These are phyloP conservation scores for Persicaria maculosa DNA, from an alignment of 148 eudicot species.

Conservation along the genomic window DNA sequence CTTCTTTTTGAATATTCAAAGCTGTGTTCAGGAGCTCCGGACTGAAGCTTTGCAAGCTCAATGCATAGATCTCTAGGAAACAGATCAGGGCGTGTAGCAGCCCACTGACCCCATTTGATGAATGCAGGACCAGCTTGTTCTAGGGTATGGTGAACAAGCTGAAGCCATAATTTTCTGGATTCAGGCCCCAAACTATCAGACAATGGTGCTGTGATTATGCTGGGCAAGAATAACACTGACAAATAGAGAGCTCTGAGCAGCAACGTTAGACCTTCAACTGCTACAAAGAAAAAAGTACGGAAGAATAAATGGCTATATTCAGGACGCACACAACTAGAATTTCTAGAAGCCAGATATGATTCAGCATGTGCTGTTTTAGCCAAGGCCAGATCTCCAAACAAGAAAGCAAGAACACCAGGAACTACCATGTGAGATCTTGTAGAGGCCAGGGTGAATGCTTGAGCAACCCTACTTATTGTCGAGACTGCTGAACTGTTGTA, in stretches of 20 bases:
- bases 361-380: constrained; percentile 25
- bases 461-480: constrained; percentile 20
- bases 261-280: constrained; percentile 22
- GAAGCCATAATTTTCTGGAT: constrained; percentile 34
- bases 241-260: constrained; percentile 28
- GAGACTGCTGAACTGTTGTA: constrained; percentile 11
- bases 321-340: constrained; percentile 14
- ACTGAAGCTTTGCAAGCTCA: constrained; percentile 32
- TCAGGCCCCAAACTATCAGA: constrained; percentile 35
- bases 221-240: constrained; percentile 28
- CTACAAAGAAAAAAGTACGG: constrained; percentile 14
- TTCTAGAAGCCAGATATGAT: constrained; percentile 11
- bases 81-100: constrained; percentile 37
- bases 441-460: constrained; percentile 32
- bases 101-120: constrained; percentile 48
- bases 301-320: constrained; percentile 28
- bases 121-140: constrained; percentile 40
- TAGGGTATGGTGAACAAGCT: constrained; percentile 32
- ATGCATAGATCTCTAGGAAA: constrained; percentile 34
- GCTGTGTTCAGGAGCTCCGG: constrained; percentile 36
- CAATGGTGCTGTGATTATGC: constrained; percentile 36
- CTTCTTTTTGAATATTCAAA: constrained; percentile 26
- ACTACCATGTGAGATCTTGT: constrained; percentile 28
- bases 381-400: constrained; percentile 25
- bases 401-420: constrained; percentile 24